These are phyloP conservation scores for Yamadazyma buinensis DNA, from an alignment of 1,139 yeast genomes.

Conservation along the genomic window DNA sequence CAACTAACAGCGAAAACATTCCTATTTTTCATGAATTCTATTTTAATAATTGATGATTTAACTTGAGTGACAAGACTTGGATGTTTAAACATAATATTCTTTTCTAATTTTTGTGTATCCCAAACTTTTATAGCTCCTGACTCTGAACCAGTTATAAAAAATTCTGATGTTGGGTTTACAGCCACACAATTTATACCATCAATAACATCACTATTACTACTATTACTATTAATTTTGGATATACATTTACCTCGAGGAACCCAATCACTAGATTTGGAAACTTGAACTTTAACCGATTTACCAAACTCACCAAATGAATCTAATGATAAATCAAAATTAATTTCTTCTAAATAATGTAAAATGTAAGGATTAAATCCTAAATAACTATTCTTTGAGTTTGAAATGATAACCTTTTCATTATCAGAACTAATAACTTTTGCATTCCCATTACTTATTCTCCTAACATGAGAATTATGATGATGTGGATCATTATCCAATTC, in stretches of 20 bases:
- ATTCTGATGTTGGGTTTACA: conserved; percentile 59
- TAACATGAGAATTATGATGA: conserved; percentile 16
- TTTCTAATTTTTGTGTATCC: conserved; percentile 68
- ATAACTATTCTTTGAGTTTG: conserved; percentile 52
- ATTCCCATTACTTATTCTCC: conserved; percentile 7
- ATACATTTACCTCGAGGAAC: conserved; percentile 50
- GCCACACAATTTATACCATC: conserved; percentile 53
- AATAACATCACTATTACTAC: conserved; percentile 14
- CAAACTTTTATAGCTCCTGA: conserved; percentile 71
- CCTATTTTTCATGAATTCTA: conserved; percentile 56
- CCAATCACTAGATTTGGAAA: conserved; percentile 11
- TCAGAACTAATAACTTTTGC: conserved; percentile 33
- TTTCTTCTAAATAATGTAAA: conserved; percentile 48
- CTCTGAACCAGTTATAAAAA: conserved; percentile 75
- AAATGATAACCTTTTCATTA: conserved; percentile 34
- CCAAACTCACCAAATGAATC: conserved; percentile 75
- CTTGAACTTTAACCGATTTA: conserved; percentile 8
- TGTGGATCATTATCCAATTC: conserved; percentile 39
- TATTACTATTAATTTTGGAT: conserved; percentile 40
- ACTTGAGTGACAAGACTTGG: conserved; percentile 50
- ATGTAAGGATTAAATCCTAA: conserved; percentile 66
- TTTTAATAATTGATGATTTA: conserved; percentile 42
- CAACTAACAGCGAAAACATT: conserved; percentile 69
- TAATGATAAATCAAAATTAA: conserved; percentile 54
- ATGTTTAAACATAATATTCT: conserved; percentile 54